phyloP scores from a whole-genome alignment of 345 rosid genomes.

The Hirschfeldia incana region DNA sequence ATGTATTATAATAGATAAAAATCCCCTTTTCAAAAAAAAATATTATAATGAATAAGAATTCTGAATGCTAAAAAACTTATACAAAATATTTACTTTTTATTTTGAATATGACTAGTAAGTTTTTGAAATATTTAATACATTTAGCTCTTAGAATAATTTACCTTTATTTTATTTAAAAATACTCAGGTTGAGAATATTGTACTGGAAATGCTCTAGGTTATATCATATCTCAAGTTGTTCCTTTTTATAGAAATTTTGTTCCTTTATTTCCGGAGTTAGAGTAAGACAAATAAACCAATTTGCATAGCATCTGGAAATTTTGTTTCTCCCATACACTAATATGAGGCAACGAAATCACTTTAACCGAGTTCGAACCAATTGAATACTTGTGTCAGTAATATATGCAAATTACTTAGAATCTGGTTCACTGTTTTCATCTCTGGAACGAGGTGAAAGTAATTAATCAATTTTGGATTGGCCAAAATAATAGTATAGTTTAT shows the following conservation, averaged over 20 bases:
- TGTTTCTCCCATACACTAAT: neutral
- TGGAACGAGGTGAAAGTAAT: neutral
- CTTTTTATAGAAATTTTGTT: neutral
- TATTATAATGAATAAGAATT: no score
- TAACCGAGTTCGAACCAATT: no score
- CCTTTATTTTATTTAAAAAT: no score
- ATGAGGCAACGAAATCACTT: conserved; percentile 2
- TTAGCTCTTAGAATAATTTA: no score
- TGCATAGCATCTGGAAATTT: conserved; percentile 18
- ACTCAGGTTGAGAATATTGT: neutral
- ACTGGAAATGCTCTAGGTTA: neutral
- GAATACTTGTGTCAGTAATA: no score
- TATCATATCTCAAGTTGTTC: neutral
- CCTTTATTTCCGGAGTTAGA: conserved; percentile 24
- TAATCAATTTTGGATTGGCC: conserved; percentile 16
- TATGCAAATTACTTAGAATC: conserved; percentile 27
- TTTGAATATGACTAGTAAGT: neutral
- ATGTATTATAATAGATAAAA: no score
- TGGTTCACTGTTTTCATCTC: conserved; percentile 30
- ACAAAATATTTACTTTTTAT: neutral
- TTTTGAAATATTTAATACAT: neutral
- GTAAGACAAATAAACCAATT: conserved; percentile 31
- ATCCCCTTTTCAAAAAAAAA: no score
- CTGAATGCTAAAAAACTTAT: no score
- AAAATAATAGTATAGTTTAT: conserved; percentile 28